Base-by-base conservation (phyloP, 257 asterid species). In the Phtheirospermum japonicum region DNA sequence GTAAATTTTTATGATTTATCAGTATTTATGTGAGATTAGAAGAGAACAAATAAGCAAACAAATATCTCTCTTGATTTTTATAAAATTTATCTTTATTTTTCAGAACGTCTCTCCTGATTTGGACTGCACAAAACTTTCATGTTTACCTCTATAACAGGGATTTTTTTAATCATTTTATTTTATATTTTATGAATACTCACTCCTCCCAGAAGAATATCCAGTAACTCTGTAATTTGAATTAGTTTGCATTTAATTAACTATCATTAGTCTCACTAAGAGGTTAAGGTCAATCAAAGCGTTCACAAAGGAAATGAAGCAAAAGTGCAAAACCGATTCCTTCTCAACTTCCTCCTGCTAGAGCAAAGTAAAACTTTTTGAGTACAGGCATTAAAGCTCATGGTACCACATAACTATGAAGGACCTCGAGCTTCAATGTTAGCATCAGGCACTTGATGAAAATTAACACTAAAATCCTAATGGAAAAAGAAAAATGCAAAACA, bases 1-100 rank as follows among this genome's bases (percentile, higher is more conserved):
- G 88, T 80, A 79, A 64, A 46, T 23, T 53, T 46, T 65, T 39
- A 42, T 37, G 50, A n/a, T 49, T 48, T 60, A 73, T 69, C 63
- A 75, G 70, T 69, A 63, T 30, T 14, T 49, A 62, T 64, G 37
- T 57, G 39, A 59, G 60, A 33, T 68, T 17, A 37, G 28, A 49
- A 11, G 49, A 60, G 34, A 31, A 58, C 23, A 43, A 3, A 23
- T 23, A 23, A 23, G 28, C 28, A 1, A 23, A 23, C 3, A 23
- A 23, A 23, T 23, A 23, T 3, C 3, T 23, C 3, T 23, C 28
- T 23, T 23, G 1, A 1, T 23, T 23, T 23, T 23, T 23, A 23
- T 23, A 36, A 36, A 36, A 9, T 36, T 36, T 9, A 36, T 6
- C 42, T 36, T 4, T 4, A 36, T 36, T 36, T n/a, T n/a, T n/a